A percentile compares a stretch with the other conserved stretches of the same genome.
Evolutionary conservation across 768 basidiomycete genomes (phyloP).

Genomic region (Podaxis carcinomalis): DNA sequence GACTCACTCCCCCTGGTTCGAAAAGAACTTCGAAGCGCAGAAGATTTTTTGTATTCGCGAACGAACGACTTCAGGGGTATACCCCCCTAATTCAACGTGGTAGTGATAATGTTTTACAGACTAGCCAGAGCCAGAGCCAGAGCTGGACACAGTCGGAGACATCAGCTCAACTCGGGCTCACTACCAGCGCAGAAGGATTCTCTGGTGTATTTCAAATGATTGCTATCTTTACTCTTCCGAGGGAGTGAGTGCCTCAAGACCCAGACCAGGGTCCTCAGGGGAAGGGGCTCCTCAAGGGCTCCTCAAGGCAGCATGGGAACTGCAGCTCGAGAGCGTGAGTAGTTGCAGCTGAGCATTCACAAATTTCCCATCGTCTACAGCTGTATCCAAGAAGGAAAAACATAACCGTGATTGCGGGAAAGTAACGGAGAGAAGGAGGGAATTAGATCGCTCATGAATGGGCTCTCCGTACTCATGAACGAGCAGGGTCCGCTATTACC

Average conservation of each 20-base stretch:
- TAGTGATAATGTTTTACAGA: background rate
- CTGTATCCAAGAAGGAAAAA: background rate
- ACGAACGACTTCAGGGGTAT: background rate
- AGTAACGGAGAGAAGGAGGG: conserved; percentile 1
- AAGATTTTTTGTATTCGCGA: background rate
- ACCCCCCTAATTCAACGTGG: background rate
- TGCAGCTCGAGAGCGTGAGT: background rate
- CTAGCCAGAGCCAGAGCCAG: background rate
- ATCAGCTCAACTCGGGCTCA: background rate
- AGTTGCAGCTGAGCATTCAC: background rate
- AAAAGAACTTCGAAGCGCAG: conserved; percentile 3
- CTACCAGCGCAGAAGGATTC: background rate
- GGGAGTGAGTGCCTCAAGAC: background rate
- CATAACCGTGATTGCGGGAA: background rate
- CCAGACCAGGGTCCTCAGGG: background rate
- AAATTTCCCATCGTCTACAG: background rate
- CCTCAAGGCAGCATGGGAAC: background rate
- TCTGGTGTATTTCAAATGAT: background rate
- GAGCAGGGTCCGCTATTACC: background rate
- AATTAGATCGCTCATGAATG: conserved; percentile 1
- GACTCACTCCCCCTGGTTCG: background rate
- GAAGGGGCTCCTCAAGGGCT: background rate
- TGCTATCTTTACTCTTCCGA: background rate
- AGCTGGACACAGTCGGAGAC: background rate
- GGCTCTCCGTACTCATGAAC: background rate